Evolutionary conservation across 2,329 filamentous ascomycete genomes (phyloP).

Genomic region (Decorospora gaudefroyi): DNA sequence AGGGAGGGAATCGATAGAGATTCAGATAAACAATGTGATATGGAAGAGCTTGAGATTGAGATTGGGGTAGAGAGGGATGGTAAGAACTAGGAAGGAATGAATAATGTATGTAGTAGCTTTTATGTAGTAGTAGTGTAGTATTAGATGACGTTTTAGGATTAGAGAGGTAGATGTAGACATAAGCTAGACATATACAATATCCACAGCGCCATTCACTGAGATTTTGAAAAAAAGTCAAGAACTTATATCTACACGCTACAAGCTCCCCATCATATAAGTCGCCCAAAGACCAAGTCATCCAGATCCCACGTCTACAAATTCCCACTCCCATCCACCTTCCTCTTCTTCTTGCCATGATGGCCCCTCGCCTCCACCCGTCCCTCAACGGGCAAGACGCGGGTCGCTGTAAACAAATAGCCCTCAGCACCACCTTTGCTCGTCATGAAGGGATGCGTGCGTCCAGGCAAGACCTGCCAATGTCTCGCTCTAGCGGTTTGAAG

Average conservation of each 20-base stretch:
- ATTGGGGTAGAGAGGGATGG: neutral
- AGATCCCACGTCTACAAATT: neutral
- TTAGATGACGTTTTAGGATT: too few species aligned
- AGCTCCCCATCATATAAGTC: too few species aligned
- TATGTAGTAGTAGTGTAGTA: too few species aligned
- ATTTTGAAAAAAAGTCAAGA: too few species aligned
- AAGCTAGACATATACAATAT: neutral
- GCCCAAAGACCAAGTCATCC: too few species aligned
- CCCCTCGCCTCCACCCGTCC: conserved; percentile 83
- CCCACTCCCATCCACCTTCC: conserved; percentile 54
- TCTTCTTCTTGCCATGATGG: conserved; percentile 66
- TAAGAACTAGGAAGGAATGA: neutral
- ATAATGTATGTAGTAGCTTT: too few species aligned
- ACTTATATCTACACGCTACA: too few species aligned
- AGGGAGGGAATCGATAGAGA: neutral
- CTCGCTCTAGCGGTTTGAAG: conserved; percentile 80
- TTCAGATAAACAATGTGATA: neutral
- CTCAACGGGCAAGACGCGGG: conserved; percentile 76
- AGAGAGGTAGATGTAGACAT: neutral
- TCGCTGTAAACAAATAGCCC: conserved; percentile 86
- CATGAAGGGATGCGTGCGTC: conserved; percentile 93
- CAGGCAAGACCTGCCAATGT: conserved; percentile 88
- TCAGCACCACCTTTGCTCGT: conserved; percentile 84
- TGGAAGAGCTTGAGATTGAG: too few species aligned
- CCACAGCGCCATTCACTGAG: too few species aligned